Base-by-base conservation (phyloP, 148 eudicot genomes). In the Rhododendron ferrugineum region DNA sequence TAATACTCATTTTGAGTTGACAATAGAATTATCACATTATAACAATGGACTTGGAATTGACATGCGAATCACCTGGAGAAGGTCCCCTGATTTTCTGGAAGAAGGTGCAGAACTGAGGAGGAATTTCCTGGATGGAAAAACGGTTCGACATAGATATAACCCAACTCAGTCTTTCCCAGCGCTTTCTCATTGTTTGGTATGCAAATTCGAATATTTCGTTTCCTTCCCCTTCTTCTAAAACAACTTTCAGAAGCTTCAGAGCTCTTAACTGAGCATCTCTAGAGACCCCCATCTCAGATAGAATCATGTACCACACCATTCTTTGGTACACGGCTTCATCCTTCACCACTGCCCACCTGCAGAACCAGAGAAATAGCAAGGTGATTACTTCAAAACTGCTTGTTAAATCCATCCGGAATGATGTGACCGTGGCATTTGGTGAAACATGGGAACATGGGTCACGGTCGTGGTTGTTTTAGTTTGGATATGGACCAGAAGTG, bases 331-430 rank as follows among this genome's bases (percentile, higher is more conserved):
- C 90, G 15, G 37, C 88, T 81, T 93, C 84, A 84, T 94, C 92
- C 84, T 92, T 94, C 72, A 94, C 87, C 84, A 95, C 15, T 54
- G 95, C 98, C 98, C 98, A 95, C 90, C 96, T 95, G 79, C 34
- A 82, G 36, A 79, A 49, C 16, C 7, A 23, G 52, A 44, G 32
- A 30, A 68, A 68, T 28, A 30, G 36, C 16, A 2, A 18, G 11
- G 26, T 42, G 49, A 22, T 77, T 7, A 2, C 52, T 77, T 42
- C 50, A 20, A 16, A 7, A 8, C 50, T 22, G 11, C 30, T 77
- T 18, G 44, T 10, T 42, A 40, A 68, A 68, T 68, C 34, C n/a
- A 26, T 30, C 2, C 0, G 20, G 16, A 4, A 68, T 68, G 16
- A 26, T 30, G 74, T 4, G 36, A 30, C 5, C 1, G 18, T 68